Percentiles rank a stretch among this genome's conserved stretches.
Evolutionary conservation across 1,284 basidiomycete species (phyloP).

Genomic region (Mycena citricolor): DNA sequence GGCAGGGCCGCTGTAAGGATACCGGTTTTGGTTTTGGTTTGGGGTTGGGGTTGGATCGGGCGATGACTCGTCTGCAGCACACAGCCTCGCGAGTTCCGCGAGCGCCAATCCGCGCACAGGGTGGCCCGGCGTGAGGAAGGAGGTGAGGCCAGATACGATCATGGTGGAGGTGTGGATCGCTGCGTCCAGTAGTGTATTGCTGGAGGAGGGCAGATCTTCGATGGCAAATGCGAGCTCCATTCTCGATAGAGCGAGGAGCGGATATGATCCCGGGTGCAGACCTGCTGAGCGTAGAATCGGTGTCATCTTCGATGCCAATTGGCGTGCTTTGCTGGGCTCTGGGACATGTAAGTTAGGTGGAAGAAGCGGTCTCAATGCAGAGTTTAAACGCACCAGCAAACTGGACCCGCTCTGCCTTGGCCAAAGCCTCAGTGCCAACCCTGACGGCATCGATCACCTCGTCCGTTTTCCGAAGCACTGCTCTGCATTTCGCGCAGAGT

Average conservation of each 20-base stretch:
- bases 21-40: slow-evolving; percentile 30
- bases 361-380: too few relatives aligned
- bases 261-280: slow-evolving; percentile 64
- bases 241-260: slow-evolving; percentile 72
- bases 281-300: slow-evolving; percentile 56
- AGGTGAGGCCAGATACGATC: slow-evolving; percentile 55
- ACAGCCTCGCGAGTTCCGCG: slow-evolving; percentile 79
- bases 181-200: slow-evolving; percentile 61
- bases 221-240: slow-evolving; percentile 70
- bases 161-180: slow-evolving; percentile 58
- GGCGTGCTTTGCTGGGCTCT: slow-evolving; percentile 59
- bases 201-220: slow-evolving; percentile 37
- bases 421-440: slow-evolving; percentile 66
- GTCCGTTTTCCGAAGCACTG: slow-evolving; percentile 48
- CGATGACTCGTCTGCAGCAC: slow-evolving; percentile 65
- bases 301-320: slow-evolving; percentile 66
- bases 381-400: slow-evolving; percentile 53
- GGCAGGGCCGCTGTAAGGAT: slow-evolving; percentile 64
- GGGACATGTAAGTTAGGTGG: too few relatives aligned
- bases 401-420: slow-evolving; percentile 65
- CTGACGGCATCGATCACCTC: slow-evolving; percentile 59
- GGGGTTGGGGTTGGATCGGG: slow-evolving; percentile 10
- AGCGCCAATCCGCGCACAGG: slow-evolving; percentile 77
- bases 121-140: slow-evolving; percentile 66
- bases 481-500: slow-evolving; percentile 62